Percentiles rank a stretch among this genome's conserved stretches.
phyloP scores from a whole-genome alignment of 2,329 filamentous ascomycete species.

The Colletotrichum liaoningense region DNA sequence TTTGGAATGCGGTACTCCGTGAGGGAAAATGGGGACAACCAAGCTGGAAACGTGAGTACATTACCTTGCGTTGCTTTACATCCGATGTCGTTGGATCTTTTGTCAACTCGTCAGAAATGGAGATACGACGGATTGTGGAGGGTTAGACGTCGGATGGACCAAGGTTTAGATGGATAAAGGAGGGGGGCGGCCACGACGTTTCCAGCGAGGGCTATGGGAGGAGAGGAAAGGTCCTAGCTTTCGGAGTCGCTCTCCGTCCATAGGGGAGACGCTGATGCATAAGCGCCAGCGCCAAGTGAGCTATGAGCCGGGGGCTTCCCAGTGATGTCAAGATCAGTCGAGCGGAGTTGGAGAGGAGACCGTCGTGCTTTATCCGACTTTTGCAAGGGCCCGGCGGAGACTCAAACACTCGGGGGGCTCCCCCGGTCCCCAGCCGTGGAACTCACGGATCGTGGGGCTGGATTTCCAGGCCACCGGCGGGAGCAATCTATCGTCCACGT shows the following conservation, averaged over 20 bases:
- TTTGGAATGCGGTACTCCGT: constrained; percentile 8
- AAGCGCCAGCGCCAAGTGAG: constrained; percentile 24
- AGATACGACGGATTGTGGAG: constrained; percentile 24
- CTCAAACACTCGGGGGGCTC: neutral
- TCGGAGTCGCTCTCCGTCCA: constrained; percentile 28
- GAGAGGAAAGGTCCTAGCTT: constrained; percentile 16
- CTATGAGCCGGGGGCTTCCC: constrained; percentile 16
- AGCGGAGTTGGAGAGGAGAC: constrained; percentile 25
- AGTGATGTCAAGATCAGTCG: constrained; percentile 33
- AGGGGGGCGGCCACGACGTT: neutral
- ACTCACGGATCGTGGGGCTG: constrained; percentile 21
- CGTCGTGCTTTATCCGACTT: constrained; percentile 20
- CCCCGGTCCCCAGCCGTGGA: constrained; percentile 14
- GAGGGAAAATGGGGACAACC: neutral
- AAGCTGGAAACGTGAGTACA: neutral
- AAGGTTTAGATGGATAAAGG: neutral
- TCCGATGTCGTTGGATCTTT: constrained; percentile 29
- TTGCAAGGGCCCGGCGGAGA: neutral
- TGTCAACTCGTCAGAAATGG: constrained; percentile 16
- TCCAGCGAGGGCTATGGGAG: neutral
- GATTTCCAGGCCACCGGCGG: constrained; percentile 22
- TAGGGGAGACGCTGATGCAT: constrained; percentile 16
- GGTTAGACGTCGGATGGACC: constrained; percentile 9
- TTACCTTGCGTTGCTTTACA: neutral
- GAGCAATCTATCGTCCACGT: constrained; percentile 30